Percentiles rank a stretch among this genome's conserved stretches.
Evolutionary conservation across 129 eudicot genomes (phyloP).

Genomic region (Logfia minima): DNA sequence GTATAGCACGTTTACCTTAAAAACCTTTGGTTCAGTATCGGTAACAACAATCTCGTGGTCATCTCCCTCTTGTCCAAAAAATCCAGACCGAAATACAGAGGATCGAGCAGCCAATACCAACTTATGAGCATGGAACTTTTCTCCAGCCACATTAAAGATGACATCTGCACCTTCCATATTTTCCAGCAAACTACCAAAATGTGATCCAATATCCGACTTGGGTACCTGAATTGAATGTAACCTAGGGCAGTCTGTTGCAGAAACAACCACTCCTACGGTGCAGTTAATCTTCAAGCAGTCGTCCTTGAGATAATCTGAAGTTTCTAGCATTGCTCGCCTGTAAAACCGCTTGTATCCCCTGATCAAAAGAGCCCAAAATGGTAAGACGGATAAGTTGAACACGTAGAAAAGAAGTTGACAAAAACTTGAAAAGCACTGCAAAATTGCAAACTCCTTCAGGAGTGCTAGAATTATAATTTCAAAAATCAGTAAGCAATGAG

Average conservation of each 20-base stretch:
- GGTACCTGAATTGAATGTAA: constrained; percentile 65
- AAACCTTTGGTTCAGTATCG: constrained; percentile 67
- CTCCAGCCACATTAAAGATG: constrained; percentile 64
- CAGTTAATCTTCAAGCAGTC: constrained; percentile 82
- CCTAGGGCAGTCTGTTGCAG: constrained; percentile 49
- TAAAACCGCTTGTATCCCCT: constrained; percentile 92
- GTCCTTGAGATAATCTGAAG: constrained; percentile 76
- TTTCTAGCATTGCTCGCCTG: constrained; percentile 59
- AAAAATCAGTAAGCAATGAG: neutral
- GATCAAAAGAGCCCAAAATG: constrained; percentile 29
- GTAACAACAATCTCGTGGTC: constrained; percentile 31
- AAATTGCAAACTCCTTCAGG: neutral
- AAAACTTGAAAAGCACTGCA: neutral
- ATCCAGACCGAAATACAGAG: constrained; percentile 51
- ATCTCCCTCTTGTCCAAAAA: neutral
- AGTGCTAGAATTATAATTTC: neutral
- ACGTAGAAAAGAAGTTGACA: neutral
- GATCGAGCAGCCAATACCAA: constrained; percentile 85
- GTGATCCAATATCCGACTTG: constrained; percentile 75
- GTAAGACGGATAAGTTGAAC: neutral
- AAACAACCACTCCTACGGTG: constrained; percentile 87
- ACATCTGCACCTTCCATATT: constrained; percentile 77
- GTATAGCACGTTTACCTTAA: constrained; percentile 27
- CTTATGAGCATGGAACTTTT: constrained; percentile 76
- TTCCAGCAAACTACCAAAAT: constrained; percentile 66